phyloP scores from a whole-genome alignment of 2,329 filamentous ascomycete genomes.

The Graphilbum ipis-grandicollis region DNA sequence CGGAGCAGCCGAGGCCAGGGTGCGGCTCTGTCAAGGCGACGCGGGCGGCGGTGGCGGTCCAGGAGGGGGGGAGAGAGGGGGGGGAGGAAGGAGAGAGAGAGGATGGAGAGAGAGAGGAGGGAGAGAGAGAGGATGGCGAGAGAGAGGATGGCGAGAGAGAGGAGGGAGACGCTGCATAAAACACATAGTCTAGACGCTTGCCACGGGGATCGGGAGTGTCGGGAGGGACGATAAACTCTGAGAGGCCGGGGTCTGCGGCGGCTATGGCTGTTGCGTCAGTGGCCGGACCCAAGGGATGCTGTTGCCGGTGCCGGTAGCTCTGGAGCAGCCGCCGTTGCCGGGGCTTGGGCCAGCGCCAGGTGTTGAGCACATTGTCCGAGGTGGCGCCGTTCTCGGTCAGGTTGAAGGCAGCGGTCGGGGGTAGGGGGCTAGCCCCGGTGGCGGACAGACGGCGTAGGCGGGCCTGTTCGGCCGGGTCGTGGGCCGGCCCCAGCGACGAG shows the following conservation, averaged over 20 bases:
- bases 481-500: conserved; percentile 56
- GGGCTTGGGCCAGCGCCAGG: conserved; percentile 63
- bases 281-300: not conserved
- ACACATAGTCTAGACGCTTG: conserved; percentile 92
- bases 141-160: no score
- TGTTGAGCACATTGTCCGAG: conserved; percentile 74
- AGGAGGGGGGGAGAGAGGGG: conserved; percentile 19
- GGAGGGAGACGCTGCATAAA: conserved; percentile 24
- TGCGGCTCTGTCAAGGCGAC: conserved; percentile 74
- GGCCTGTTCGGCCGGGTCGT: conserved; percentile 49
- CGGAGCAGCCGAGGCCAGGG: conserved; percentile 62
- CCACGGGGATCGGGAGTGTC: conserved; percentile 52
- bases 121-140: conserved; percentile 3
- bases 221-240: no score
- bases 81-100: conserved; percentile 14
- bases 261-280: no score
- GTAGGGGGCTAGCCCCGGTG: not conserved
- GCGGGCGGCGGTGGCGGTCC: conserved; percentile 52
- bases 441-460: conserved; percentile 33
- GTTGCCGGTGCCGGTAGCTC: not conserved
- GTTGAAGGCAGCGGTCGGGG: conserved; percentile 68
- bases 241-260: no score
- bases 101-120: conserved; percentile 23
- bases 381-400: conserved; percentile 68
- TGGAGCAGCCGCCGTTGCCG: conserved; percentile 6